Percentiles rank a stretch among this genome's conserved stretches.
Conservation (phyloP, 1,284 basidiomycete species). For the Athelia sp. region DNA sequence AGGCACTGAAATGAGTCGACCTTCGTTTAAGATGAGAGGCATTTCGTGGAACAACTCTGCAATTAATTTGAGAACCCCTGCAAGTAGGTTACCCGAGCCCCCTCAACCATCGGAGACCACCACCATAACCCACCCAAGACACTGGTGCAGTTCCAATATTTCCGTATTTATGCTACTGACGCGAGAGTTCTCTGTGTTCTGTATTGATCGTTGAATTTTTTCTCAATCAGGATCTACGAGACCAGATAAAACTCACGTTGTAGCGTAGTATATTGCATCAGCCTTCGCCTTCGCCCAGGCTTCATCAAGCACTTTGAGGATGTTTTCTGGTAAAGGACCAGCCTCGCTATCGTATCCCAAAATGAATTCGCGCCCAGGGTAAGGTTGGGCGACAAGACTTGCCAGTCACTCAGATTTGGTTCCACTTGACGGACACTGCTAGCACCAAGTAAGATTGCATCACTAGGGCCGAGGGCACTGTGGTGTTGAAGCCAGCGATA, state of each 20-base stretch:
- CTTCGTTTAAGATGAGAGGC: no score
- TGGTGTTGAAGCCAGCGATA: conserved; percentile 1
- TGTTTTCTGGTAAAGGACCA: conserved; percentile 43
- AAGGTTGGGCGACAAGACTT: conserved; percentile 4
- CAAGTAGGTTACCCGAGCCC: no score
- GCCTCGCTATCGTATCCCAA: conserved; percentile 31
- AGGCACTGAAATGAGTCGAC: no score
- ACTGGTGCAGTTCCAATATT: no score
- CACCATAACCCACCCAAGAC: no score
- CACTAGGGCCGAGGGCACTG: background rate
- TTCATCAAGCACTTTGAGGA: conserved; percentile 38
- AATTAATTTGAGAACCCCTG: no score
- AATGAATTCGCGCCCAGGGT: background rate
- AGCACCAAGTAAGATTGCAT: background rate
- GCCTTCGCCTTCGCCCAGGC: conserved; percentile 17
- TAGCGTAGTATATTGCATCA: conserved; percentile 9
- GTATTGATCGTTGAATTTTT: background rate
- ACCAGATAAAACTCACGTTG: background rate
- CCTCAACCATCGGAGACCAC: no score
- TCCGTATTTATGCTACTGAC: no score
- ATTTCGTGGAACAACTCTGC: no score
- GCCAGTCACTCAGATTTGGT: conserved; percentile 13
- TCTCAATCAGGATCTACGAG: background rate
- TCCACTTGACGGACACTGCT: background rate
- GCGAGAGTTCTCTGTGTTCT: no score